These are phyloP conservation scores for Oryza coarctata DNA, from an alignment of 176 grass and related monocot genomes.

Conservation along the genomic window DNA sequence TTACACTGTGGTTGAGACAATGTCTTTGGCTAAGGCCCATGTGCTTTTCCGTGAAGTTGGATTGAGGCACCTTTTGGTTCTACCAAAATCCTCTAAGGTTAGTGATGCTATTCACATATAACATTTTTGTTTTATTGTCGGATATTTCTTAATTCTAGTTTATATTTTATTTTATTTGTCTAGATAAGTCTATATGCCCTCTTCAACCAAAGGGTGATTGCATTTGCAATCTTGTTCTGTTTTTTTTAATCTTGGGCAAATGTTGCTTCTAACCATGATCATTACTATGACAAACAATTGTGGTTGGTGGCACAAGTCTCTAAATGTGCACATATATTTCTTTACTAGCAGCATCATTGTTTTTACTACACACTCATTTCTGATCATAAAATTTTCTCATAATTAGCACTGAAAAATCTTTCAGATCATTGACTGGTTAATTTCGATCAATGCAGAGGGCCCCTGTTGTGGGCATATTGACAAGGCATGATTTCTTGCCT, in stretches of 20 bases:
- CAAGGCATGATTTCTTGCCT: slow-evolving; percentile 90
- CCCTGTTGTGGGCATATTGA: slow-evolving; percentile 83
- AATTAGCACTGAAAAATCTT: not conserved
- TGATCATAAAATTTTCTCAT: not conserved
- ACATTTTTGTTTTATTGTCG: not conserved
- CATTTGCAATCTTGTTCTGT: not conserved
- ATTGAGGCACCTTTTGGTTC: slow-evolving; percentile 85
- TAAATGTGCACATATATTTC: not conserved
- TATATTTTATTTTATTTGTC: not conserved
- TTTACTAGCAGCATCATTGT: not conserved
- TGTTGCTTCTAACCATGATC: not conserved
- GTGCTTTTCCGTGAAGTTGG: slow-evolving; percentile 91
- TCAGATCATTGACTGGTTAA: not conserved
- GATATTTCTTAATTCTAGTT: not conserved
- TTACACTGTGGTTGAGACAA: slow-evolving; percentile 93
- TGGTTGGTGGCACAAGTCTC: not conserved
- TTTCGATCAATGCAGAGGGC: slow-evolving; percentile 47
- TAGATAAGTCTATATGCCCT: not conserved
- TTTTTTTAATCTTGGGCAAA: not conserved
- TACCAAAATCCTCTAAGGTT: slow-evolving; percentile 78
- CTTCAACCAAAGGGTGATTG: not conserved
- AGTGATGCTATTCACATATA: slow-evolving; percentile 17
- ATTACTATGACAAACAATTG: not conserved
- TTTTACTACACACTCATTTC: not conserved
- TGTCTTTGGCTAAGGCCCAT: slow-evolving; percentile 93